These are phyloP conservation scores for Phytophthora europaea DNA, from an alignment of 352 stramenopile genomes.

Conservation along the genomic window DNA sequence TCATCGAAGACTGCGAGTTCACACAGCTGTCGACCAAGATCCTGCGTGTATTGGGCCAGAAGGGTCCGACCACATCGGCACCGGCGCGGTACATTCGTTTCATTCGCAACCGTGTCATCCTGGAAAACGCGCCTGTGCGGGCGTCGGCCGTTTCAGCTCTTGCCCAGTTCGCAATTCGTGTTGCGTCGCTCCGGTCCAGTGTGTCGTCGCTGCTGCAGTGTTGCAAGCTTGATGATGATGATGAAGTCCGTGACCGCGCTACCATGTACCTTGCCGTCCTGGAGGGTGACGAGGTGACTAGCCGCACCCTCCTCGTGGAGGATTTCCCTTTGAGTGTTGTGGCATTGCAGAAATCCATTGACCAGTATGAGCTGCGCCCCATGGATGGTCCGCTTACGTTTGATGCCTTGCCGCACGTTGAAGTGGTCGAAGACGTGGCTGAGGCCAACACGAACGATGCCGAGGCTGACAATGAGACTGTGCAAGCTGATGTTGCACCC, in stretches of 20 bases:
- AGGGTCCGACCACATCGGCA: slow-evolving; percentile 94
- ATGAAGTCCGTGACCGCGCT: slow-evolving; percentile 96
- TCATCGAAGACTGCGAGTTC: slow-evolving; percentile 99
- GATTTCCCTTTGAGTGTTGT: slow-evolving; percentile 83
- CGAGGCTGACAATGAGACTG: slow-evolving; percentile 39
- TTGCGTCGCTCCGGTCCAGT: slow-evolving; percentile 94
- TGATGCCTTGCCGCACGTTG: slow-evolving; percentile 84
- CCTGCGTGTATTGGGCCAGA: slow-evolving; percentile 95
- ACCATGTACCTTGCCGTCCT: slow-evolving; percentile 91
- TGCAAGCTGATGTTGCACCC: slow-evolving; percentile 42
- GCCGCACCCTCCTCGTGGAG: slow-evolving; percentile 69
- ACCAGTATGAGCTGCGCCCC: slow-evolving; percentile 87
- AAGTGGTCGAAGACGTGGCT: slow-evolving; percentile 65
- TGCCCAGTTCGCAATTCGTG: slow-evolving; percentile 96
- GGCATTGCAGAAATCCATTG: slow-evolving; percentile 87
- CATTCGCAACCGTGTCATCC: slow-evolving; percentile 99
- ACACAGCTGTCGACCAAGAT: slow-evolving; percentile 94
- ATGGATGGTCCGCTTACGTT: slow-evolving; percentile 85
- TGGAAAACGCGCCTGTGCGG: slow-evolving; percentile 98
- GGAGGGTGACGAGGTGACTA: slow-evolving; percentile 64
- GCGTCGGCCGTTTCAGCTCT: slow-evolving; percentile 97
- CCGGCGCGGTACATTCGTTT: slow-evolving; percentile 99
- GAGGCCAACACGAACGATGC: slow-evolving; percentile 43
- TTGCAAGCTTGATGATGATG: slow-evolving; percentile 97
- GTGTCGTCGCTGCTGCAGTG: slow-evolving; percentile 96